phyloP scores from a whole-genome alignment of 192 early-diverging fungal species.

The Coemansia sp. region DNA sequence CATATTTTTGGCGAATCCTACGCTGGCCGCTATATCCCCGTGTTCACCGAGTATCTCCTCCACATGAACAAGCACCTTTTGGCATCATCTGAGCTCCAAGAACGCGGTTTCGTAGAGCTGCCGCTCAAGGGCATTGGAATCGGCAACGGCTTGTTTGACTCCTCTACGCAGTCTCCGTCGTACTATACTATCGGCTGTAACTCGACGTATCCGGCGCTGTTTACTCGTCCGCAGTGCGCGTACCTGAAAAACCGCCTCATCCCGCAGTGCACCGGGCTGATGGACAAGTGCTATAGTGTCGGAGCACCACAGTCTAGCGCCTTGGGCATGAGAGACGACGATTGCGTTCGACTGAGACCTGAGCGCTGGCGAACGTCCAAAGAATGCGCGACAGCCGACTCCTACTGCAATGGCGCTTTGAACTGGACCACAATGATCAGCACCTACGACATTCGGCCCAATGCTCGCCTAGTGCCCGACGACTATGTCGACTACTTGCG shows the following conservation, averaged over 20 bases:
- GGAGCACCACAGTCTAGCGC: constrained; percentile 10
- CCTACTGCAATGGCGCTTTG: constrained; percentile 40
- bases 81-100: constrained; percentile 12
- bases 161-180: constrained; percentile 27
- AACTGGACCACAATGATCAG: constrained; percentile 61
- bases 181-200: constrained; percentile 47
- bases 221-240: constrained; percentile 18
- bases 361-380: constrained; percentile 18
- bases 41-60: constrained; percentile 43
- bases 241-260: constrained; percentile 44
- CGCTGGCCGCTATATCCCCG: constrained; percentile 55
- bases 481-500: constrained; percentile 64
- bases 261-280: constrained; percentile 47
- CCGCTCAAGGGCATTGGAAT: constrained; percentile 54
- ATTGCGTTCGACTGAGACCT: constrained; percentile 7
- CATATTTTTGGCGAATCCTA: constrained; percentile 59
- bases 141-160: constrained; percentile 57
- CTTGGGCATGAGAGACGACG: constrained; percentile 14
- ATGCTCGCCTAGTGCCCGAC: constrained; percentile 53
- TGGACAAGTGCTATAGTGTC: constrained; percentile 54
- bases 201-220: constrained; percentile 37
- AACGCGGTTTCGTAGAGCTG: constrained; percentile 25
- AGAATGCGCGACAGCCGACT: constrained; percentile 25
- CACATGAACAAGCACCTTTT: constrained; percentile 35
- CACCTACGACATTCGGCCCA: constrained; percentile 62